Evolutionary conservation across 1,284 basidiomycete genomes (phyloP).

Genomic region (Puccinia coronata): DNA sequence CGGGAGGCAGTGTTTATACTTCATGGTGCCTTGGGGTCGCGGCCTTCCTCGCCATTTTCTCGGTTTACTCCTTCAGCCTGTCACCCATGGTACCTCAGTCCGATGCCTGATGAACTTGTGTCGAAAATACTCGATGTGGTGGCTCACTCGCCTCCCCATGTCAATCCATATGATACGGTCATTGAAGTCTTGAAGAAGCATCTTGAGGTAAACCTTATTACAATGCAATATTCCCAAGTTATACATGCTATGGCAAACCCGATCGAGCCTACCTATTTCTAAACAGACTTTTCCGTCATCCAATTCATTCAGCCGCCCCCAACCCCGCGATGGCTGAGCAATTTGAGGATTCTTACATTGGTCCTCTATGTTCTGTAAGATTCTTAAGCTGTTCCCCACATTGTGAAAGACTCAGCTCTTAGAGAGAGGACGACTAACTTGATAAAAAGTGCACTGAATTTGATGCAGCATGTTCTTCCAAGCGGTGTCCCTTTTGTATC

Average conservation of each 20-base stretch:
- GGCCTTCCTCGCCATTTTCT: too few species aligned
- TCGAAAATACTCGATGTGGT: not conserved
- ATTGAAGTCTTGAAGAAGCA: not conserved
- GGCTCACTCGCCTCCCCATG: not conserved
- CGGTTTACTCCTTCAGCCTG: too few species aligned
- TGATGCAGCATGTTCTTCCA: constrained; percentile 6
- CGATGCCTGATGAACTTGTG: too few species aligned
- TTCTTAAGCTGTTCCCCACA: too few species aligned
- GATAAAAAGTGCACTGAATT: not conserved
- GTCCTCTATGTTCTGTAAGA: constrained; percentile 2
- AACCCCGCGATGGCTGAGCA: not conserved
- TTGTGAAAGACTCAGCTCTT: not conserved
- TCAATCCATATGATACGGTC: not conserved
- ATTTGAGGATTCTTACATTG: not conserved
- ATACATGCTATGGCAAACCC: not conserved
- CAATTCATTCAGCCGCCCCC: not conserved
- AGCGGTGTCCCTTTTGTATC: not conserved
- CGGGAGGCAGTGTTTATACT: too few species aligned
- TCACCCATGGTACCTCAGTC: too few species aligned
- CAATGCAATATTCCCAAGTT: not conserved
- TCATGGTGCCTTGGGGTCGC: too few species aligned
- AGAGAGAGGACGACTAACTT: not conserved
- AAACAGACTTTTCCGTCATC: not conserved
- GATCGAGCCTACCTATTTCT: not conserved
- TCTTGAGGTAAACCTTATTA: not conserved